Base-by-base conservation (phyloP, 73 alveolate genomes). In the Blepharisma japonicum region DNA sequence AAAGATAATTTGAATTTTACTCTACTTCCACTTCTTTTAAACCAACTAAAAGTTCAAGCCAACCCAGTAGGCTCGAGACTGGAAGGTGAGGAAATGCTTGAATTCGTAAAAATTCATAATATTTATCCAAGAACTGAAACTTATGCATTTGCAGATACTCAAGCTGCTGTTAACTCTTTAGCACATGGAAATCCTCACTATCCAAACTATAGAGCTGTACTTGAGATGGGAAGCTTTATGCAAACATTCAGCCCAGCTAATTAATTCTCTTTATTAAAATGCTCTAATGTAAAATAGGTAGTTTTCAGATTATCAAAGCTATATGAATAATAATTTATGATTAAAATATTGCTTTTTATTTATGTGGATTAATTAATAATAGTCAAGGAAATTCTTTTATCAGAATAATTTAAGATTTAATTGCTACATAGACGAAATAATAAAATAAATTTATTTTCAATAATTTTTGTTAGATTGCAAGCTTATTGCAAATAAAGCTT, bases 181-280 rank as follows among this genome's bases (percentile, higher is more conserved):
- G 81, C 80, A 45, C 77, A 79, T 56, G 96, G 96, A 6, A 94
- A 95, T 6, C 82, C 68, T 77, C 91, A 87, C 51, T 89, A 86
- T 38, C 77, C 86, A 8, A 79, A 85, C 6, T 55, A 79, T 7
- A 77, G 84, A 25, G 76, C 81, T 27, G 68, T 68, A 50, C 92
- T 71, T 18, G 80, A 81, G 27, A 78, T 89, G 87, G 84, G 71
- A 68, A 87, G 80, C 25, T 77, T n/a, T 0, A 38, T 6, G 7
- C 79, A 87, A 25, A 77, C 66, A 78, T 89, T 83, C 55, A 32
- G 5, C 42, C 42, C 42, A 32, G 42, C 42, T 32, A 32, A 32
- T 32, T 32, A 32, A 32, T 32, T 32, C 42, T 32, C 42, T n/a
- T n/a, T n/a, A n/a, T n/a, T n/a, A n/a, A n/a, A n/a, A n/a, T n/a